Conservation (phyloP, 345 rosid genomes). For the Eucalyptus sideroxylon region DNA sequence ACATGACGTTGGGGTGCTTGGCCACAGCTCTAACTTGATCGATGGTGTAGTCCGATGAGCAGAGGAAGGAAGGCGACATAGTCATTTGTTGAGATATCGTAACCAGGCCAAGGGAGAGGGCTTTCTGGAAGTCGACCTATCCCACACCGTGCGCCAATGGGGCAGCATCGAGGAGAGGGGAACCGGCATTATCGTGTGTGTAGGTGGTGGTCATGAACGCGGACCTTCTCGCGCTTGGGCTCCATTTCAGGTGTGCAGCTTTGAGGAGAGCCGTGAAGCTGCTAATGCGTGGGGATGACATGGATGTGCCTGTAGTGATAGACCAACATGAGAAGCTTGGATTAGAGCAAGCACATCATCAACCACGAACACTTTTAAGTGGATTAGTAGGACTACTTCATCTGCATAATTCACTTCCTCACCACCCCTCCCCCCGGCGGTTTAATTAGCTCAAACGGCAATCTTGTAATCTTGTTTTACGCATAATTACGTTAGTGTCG, state of each 20-base stretch:
- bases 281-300: slow-evolving; percentile 91
- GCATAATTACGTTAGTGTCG: neutral
- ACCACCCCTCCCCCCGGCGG: too few relatives aligned
- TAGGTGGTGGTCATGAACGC: slow-evolving; percentile 75
- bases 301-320: slow-evolving; percentile 49
- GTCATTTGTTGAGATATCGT: slow-evolving; percentile 57
- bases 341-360: neutral
- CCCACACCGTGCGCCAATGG: slow-evolving; percentile 72
- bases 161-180: slow-evolving; percentile 54
- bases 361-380: neutral
- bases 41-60: slow-evolving; percentile 44
- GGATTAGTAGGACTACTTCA: neutral
- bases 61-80: slow-evolving; percentile 56
- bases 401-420: neutral
- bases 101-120: slow-evolving; percentile 73
- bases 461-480: neutral
- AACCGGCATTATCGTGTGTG: slow-evolving; percentile 44
- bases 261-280: slow-evolving; percentile 73
- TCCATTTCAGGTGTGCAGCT: slow-evolving; percentile 82
- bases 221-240: slow-evolving; percentile 73
- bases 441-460: neutral
- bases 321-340: neutral
- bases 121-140: slow-evolving; percentile 63
- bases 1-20: slow-evolving; percentile 43
- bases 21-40: slow-evolving; percentile 47